Evolutionary conservation across 805 yeast genomes (phyloP), one percentile per base, ranked within the genome.

Genomic region (Saturnispora gosingensis): DNA sequence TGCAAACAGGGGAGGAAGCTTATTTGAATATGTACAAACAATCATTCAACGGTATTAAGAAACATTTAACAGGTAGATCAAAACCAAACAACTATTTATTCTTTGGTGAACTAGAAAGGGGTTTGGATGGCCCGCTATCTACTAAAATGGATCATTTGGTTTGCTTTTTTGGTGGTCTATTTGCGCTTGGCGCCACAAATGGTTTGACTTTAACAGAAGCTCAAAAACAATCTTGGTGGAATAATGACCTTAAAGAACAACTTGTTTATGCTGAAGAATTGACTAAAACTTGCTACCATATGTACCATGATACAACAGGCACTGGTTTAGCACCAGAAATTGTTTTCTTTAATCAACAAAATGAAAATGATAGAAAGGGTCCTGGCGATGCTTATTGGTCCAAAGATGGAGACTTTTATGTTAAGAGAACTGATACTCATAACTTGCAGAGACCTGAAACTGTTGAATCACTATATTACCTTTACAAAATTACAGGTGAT

Each of bases 401-500:
- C 13, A 27, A 28, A 2, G 34, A 35, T 13, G 55, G 55, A 9
- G 58, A 56, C 36, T 85, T 88, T 65, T 64, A 58, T 53, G 82
- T 88, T 60, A 85, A 85, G 63, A 82, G 81, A 7, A 64, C 68
- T 15, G 97, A 90, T 65, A 76, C 74, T 48, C 97, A 90, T 66
- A 88, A 88, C 66, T 71, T 90, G 55, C 97, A 89, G 70, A 76
- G 97, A 58, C 97, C 97, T 1, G 97, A 90, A 66, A 88, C 97
- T 2, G 95, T 89, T 2, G 97, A 90, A 68, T 83, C 95, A 1
- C 71, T 90, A 43, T 90, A 83, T 72, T 77, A 85, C 58, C 69
- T 90, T 56, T 90, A 82, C 70, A 80, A 89, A 58, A 72, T 88
- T 57, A 86, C 96, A 1, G 82, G 83, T 27, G 93, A 89, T 61